Conservation (phyloP, 176 grass and related monocot genomes). For the Elaeis guineensis region DNA sequence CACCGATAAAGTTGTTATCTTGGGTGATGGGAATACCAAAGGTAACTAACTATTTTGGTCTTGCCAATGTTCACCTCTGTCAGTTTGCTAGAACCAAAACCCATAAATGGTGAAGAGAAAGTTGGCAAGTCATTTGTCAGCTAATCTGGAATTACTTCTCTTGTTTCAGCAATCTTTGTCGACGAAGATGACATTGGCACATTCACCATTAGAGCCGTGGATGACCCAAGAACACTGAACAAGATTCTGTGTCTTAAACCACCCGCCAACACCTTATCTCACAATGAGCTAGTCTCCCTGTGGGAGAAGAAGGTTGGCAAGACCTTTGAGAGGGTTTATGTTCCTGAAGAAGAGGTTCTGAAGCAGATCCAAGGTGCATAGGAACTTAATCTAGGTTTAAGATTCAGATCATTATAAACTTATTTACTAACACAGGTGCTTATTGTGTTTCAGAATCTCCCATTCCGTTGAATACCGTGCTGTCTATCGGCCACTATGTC, state of each 20-base stretch:
- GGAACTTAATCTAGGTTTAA: no score
- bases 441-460: neutral
- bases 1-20: neutral
- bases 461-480: neutral
- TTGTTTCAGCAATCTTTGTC: neutral
- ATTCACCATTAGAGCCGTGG: neutral
- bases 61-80: no score
- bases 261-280: neutral
- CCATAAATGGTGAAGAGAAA: no score
- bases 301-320: neutral
- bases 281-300: neutral
- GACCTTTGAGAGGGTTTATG: conserved; percentile 2
- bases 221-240: neutral
- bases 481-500: neutral
- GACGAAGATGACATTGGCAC: neutral
- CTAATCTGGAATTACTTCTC: no score
- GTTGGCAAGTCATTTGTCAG: no score
- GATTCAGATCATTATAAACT: no score
- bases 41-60: no score
- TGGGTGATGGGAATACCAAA: neutral
- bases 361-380: neutral
- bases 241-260: neutral
- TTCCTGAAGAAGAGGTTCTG: neutral
- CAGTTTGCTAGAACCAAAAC: no score
- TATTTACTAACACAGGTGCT: no score